Conservation (phyloP, 192 early-diverging fungal genomes). For the Entophlyctis helioformis region DNA sequence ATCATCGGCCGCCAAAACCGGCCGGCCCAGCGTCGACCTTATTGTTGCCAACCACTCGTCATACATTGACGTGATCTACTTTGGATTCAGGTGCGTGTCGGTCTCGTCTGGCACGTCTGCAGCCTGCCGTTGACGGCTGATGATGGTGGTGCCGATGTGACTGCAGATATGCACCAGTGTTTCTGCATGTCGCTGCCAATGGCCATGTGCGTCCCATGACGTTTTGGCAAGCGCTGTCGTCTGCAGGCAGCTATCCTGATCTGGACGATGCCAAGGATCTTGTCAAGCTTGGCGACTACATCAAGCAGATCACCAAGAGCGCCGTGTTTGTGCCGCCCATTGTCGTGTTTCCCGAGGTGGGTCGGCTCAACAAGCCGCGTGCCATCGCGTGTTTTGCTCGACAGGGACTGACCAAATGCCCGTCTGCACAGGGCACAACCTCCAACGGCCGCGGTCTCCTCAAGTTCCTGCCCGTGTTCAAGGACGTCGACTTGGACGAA, state of each 20-base stretch:
- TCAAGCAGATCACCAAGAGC: constrained; percentile 10
- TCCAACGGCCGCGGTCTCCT: constrained; percentile 78
- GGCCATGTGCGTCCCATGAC: constrained; percentile 37
- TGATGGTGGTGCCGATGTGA: no score
- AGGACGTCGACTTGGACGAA: constrained; percentile 41
- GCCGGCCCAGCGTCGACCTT: constrained; percentile 9
- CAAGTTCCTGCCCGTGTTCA: constrained; percentile 63
- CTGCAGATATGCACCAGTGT: constrained; percentile 48
- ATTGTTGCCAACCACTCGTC: constrained; percentile 74
- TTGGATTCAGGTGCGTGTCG: constrained; percentile 42
- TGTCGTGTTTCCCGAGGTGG: constrained; percentile 58
- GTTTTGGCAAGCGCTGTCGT: constrained; percentile 41
- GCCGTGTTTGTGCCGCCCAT: constrained; percentile 45
- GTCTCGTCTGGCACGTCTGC: constrained; percentile 4
- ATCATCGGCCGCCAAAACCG: no score
- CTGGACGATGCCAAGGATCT: neutral
- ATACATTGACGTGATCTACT: constrained; percentile 70
- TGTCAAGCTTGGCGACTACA: neutral
- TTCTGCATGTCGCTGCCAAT: constrained; percentile 37
- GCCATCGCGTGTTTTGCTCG: constrained; percentile 27
- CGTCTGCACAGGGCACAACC: constrained; percentile 49
- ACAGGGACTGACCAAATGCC: constrained; percentile 1
- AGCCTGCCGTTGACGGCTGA: no score
- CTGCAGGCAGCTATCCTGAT: constrained; percentile 28
- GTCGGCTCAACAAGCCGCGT: constrained; percentile 8